Conservation (phyloP, 352 stramenopile genomes). For the Phytophthora pseudosyringae region DNA sequence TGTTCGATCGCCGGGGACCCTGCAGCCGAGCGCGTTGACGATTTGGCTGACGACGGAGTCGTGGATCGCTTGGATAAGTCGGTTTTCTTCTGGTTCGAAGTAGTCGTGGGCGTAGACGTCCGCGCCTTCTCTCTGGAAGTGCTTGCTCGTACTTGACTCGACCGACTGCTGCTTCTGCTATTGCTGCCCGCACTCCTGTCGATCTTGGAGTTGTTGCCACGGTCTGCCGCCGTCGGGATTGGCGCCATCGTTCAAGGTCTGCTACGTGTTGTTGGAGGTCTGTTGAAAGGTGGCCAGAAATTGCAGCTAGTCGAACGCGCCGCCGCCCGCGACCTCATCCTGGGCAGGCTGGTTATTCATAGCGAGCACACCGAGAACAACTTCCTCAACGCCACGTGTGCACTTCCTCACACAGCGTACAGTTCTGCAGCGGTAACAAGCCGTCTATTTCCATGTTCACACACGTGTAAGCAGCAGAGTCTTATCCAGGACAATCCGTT, state of each 20-base stretch:
- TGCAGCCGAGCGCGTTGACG: conserved; percentile 1
- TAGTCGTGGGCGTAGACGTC: conserved; percentile 7
- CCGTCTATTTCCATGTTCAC: conserved; percentile 32
- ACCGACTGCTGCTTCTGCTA: conserved; percentile 24
- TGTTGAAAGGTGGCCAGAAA: conserved; percentile 12
- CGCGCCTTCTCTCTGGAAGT: conserved; percentile 22
- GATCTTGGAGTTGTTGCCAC: conserved; percentile 28
- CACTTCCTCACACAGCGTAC: neutral
- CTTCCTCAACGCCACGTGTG: conserved; percentile 2
- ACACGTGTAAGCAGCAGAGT: conserved; percentile 12
- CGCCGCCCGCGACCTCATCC: neutral
- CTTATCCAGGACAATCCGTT: conserved; percentile 6
- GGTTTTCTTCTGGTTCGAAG: conserved; percentile 24
- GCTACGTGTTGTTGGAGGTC: neutral
- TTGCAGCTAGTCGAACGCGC: neutral
- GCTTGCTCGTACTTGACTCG: conserved; percentile 15
- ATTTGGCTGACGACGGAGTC: conserved; percentile 18
- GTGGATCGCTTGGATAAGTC: conserved; percentile 18
- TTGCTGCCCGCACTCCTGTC: conserved; percentile 9
- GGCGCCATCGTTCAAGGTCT: conserved; percentile 22
- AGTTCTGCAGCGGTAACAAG: conserved; percentile 14
- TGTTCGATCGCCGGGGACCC: conserved; percentile 9
- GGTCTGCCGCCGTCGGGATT: conserved; percentile 6
- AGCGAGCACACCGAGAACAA: conserved; percentile 16
- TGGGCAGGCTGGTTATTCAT: conserved; percentile 23